These are phyloP conservation scores for Eucalyptus pauciflora DNA, from an alignment of 345 rosid species.

Conservation along the genomic window DNA sequence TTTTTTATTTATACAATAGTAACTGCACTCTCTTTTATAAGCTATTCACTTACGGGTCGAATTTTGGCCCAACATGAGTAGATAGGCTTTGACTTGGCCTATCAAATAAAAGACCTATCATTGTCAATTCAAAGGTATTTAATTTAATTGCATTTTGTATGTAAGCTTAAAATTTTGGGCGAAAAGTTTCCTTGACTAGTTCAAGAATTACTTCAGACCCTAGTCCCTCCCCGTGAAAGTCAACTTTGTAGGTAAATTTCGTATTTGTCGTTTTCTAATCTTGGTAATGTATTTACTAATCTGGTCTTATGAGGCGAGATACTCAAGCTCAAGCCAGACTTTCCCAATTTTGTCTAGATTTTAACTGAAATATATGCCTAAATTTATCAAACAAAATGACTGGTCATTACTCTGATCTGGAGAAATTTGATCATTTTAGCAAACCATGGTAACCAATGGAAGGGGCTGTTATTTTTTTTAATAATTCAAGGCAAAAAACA, in stretches of 20 bases:
- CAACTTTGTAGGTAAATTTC: background rate
- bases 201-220: background rate
- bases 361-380: background rate
- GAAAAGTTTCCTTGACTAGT: background rate
- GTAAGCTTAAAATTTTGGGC: fast-evolving
- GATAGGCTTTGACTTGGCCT: too few species aligned
- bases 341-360: background rate
- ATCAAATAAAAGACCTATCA: too few species aligned
- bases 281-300: background rate
- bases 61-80: too few species aligned
- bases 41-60: too few species aligned
- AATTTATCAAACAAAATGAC: background rate
- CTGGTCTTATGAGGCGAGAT: background rate
- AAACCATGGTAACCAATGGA: background rate
- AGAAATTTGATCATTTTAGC: background rate
- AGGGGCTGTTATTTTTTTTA: background rate
- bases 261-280: background rate
- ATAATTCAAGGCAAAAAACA: background rate
- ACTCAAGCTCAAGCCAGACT: background rate
- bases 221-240: background rate
- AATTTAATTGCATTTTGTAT: background rate
- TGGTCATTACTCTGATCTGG: fast-evolving
- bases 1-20: too few species aligned
- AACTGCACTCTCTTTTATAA: too few species aligned
- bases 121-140: background rate